Evolutionary conservation across 805 yeast species (phyloP), one percentile per base, ranked within the genome.

Genomic region (Yarrowia sp.): DNA sequence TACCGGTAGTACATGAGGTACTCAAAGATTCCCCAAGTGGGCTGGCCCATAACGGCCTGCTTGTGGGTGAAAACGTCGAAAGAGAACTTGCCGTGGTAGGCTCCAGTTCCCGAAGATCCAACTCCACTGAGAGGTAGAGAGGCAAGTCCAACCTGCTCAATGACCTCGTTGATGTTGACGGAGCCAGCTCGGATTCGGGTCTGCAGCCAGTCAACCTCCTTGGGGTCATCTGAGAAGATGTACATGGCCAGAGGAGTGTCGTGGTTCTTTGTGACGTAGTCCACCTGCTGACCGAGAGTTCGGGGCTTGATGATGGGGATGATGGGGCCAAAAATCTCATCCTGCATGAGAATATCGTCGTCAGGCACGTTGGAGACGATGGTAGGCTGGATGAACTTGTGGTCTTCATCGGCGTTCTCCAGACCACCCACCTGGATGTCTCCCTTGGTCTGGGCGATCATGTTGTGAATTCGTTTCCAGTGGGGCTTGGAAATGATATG

Each of bases 71-170:
- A 92, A 9, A 88, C 80, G 50, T 86, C 84, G 69, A 86, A 82
- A 9, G 91, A 87, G 74, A 79, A 82, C 70, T 77, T 78, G 3
- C 97, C 97, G 74, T 92, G 97, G 77, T 92, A 92, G 34, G 83
- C 79, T 12, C 97, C 97, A 68, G 80, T 79, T 1, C 98, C 98
- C 0, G 96, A 90, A 14, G 75, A 75, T n/a, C 97, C 97, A 67
- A 92, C 79, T 30, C 98, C 98, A 43, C 97, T 97, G 77, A 93
- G 93, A 33, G 97, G 97, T 2, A 91, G 85, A 60, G 82, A 81
- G 9, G 82, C 69, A 66, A 89, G 81, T 0, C 86, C 92, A 50
- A 85, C 91, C 70, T 91, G 96, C 73, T 90, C 70, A 61, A 91
- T 65, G 0, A 87, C 82, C 71, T 92, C 97, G 75, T 91, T 91